Evolutionary conservation across 2,329 filamentous ascomycete species (phyloP).

Genomic region (Aureobasidium sp.): DNA sequence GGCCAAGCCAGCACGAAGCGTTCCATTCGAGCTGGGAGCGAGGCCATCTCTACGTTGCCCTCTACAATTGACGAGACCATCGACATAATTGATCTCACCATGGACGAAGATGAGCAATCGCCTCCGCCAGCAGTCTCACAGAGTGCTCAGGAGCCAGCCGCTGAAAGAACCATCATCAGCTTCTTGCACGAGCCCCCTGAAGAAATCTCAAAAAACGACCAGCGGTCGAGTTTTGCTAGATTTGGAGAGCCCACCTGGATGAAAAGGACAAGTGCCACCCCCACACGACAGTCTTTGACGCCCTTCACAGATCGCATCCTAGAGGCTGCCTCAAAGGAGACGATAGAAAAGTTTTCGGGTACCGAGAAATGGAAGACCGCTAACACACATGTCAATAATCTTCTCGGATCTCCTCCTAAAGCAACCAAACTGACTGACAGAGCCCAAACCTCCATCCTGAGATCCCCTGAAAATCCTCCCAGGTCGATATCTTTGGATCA

Average conservation of each 20-base stretch:
- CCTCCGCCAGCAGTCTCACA: no score
- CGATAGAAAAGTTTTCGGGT: not conserved
- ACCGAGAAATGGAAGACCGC: not conserved
- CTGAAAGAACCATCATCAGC: not conserved
- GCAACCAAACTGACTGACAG: not conserved
- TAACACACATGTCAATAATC: not conserved
- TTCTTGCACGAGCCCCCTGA: not conserved
- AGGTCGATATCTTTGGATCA: not conserved
- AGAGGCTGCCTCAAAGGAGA: not conserved
- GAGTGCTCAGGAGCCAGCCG: not conserved
- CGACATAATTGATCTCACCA: not conserved
- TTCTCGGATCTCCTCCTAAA: not conserved
- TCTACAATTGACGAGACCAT: not conserved
- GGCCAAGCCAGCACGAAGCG: not conserved
- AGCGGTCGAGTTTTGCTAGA: not conserved
- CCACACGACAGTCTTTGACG: not conserved
- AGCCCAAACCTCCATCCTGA: not conserved
- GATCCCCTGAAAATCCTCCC: not conserved
- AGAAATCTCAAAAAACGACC: not conserved
- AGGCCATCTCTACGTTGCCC: not conserved
- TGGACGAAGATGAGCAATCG: not conserved
- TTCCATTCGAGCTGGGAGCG: not conserved
- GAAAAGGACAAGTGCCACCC: not conserved
- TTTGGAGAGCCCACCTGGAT: not conserved
- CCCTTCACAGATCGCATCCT: not conserved